Conservation (phyloP, 179 eudicot species). For the Silene noctiflora region DNA sequence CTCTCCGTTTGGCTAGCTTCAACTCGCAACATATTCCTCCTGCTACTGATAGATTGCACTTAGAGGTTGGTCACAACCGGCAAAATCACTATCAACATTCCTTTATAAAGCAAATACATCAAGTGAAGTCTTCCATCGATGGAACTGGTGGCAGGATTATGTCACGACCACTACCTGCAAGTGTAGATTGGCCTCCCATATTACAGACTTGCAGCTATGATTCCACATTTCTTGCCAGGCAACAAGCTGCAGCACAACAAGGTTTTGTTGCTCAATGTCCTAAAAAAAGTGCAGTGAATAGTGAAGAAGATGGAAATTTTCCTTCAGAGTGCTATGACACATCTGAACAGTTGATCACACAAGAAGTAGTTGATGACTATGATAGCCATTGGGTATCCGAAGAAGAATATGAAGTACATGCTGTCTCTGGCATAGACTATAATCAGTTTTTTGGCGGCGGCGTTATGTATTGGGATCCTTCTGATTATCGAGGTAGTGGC, state of each 20-base stretch:
- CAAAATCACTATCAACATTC: constrained; percentile 62
- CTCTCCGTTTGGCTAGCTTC: constrained; percentile 54
- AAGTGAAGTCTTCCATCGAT: constrained; percentile 52
- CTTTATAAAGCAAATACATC: constrained; percentile 56
- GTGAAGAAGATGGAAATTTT: constrained; percentile 68
- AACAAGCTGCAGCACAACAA: constrained; percentile 55
- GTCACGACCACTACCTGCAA: constrained; percentile 61
- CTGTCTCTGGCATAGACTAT: constrained; percentile 75
- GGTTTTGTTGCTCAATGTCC: constrained; percentile 47
- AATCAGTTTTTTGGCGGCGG: constrained; percentile 95
- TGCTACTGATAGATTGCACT: constrained; percentile 90
- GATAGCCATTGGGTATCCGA: constrained; percentile 90
- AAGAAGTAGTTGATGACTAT: constrained; percentile 65
- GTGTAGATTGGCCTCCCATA: constrained; percentile 82
- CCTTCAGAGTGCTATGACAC: constrained; percentile 56
- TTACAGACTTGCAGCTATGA: constrained; percentile 70
- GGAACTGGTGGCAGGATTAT: constrained; percentile 49
- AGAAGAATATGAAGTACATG: constrained; percentile 78
- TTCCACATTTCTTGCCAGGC: constrained; percentile 57
- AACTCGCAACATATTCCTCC: constrained; percentile 68
- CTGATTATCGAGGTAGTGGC: constrained; percentile 69
- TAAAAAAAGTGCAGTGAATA: constrained; percentile 36
- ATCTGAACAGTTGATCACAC: constrained; percentile 51
- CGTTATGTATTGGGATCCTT: constrained; percentile 93
- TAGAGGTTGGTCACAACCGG: constrained; percentile 89